A percentile compares a stretch with the other conserved stretches of the same genome.
These are phyloP conservation scores for Lyophyllum decastes DNA, from an alignment of 768 basidiomycete genomes.

Conservation along the genomic window DNA sequence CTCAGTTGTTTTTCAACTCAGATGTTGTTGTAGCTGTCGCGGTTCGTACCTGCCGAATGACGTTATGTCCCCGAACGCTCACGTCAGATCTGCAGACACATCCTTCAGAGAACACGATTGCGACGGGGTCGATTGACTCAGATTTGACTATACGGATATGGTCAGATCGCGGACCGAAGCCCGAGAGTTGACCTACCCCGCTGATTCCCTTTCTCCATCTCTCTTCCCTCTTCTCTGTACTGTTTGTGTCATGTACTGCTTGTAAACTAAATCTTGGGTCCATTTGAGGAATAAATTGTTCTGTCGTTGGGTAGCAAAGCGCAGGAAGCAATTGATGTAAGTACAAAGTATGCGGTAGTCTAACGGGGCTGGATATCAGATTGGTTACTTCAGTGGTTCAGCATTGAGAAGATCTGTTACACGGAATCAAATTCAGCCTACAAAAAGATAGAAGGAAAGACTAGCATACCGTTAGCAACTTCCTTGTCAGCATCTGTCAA, in stretches of 20 bases:
- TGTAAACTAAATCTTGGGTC: conserved; percentile 4
- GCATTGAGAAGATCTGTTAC: conserved; percentile 28
- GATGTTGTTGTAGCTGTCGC: conserved; percentile 84
- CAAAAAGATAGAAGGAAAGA: neutral
- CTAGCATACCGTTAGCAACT: conserved; percentile 66
- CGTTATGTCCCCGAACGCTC: too few species aligned
- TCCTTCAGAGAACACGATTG: conserved; percentile 84
- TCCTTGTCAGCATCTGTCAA: conserved; percentile 78
- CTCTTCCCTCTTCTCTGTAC: neutral
- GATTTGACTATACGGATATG: conserved; percentile 85
- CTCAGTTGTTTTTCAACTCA: conserved; percentile 13
- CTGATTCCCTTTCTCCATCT: neutral
- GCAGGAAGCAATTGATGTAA: conserved; percentile 5
- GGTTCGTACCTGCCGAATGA: conserved; percentile 42
- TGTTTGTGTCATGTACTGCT: neutral
- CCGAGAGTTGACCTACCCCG: conserved; percentile 4
- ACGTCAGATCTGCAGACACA: too few species aligned
- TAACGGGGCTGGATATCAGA: neutral
- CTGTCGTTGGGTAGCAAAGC: conserved; percentile 6
- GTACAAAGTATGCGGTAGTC: conserved; percentile 4
- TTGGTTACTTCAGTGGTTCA: conserved; percentile 25
- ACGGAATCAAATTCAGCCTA: neutral
- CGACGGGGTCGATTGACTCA: conserved; percentile 82
- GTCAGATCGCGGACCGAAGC: conserved; percentile 54
- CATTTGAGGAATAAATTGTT: neutral